Evolutionary conservation across 73 alveolate genomes (phyloP), one percentile per base, ranked within the genome.

Genomic region (Effrenium voratum): DNA sequence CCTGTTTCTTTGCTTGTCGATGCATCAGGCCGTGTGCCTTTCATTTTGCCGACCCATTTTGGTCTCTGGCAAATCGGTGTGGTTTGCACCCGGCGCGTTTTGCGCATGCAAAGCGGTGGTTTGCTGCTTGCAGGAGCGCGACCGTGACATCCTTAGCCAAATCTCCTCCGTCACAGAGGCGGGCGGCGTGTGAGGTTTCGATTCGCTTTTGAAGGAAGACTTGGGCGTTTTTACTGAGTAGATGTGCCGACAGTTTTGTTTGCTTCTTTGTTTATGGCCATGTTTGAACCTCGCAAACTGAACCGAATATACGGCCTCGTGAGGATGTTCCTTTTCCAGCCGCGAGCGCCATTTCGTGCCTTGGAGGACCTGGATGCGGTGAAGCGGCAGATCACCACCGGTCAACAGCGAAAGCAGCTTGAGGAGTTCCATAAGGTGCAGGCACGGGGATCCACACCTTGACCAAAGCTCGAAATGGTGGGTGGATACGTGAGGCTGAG

Each of bases 111-210:
- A 68, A 68, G 43, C 22, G 81, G 30, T 55, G 68, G 10, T 24
- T n/a, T 30, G 81, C 19, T 0, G 45, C 2, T n/a, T 12, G 28
- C 43, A 86, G 95, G 95, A 88, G 95, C 84, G 95, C 34, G 95
- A 88, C 22, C 95, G 95, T 45, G 84, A 88, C 70, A 88, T 88
- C 52, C 85, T 88, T 46, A 88, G 95, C 95, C 95, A 88, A 43
- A 72, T 88, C 50, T 44, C 95, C 70, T 28, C 84, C 0, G 95
- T 88, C 72, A 44, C 81, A 36, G 85, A 88, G 95, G 95, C 34
- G 76, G 40, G 34, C 68, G 36, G 68, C 22, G 68, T 55, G 68
- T 55, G 68, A 13, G 10, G 68, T 10, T 55, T 55, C 68, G 68
- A 22, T 22, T 55, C 22, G 68, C 38, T 19, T 5, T 55, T 5